Conservation (phyloP, 306 rosid genomes). For the Pterocarpus santalinus region DNA sequence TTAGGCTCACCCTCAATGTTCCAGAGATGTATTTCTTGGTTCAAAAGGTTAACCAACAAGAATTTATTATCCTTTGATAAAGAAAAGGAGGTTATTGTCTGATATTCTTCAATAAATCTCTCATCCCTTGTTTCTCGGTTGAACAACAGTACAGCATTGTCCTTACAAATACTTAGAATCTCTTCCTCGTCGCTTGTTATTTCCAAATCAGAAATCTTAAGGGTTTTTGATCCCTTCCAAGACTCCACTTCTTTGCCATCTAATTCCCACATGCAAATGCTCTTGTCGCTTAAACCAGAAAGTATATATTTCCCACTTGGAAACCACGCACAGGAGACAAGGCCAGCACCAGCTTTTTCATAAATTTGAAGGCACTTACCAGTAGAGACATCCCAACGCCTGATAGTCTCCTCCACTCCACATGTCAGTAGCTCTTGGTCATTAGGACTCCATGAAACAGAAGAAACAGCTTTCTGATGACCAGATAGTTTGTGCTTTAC, state of each 20-base stretch:
- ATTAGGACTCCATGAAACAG: slow-evolving; percentile 94
- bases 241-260: slow-evolving; percentile 95
- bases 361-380: slow-evolving; percentile 90
- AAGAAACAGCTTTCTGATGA: slow-evolving; percentile 81
- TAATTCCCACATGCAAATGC: slow-evolving; percentile 94
- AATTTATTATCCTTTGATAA: slow-evolving; percentile 82
- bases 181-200: slow-evolving; percentile 75
- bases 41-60: slow-evolving; percentile 83
- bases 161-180: slow-evolving; percentile 80
- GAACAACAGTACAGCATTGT: slow-evolving; percentile 67
- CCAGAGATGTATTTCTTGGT: slow-evolving; percentile 99
- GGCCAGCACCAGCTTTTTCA: slow-evolving; percentile 76
- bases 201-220: slow-evolving; percentile 91
- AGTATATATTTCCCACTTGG: slow-evolving; percentile 86
- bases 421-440: slow-evolving; percentile 90
- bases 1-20: slow-evolving; percentile 74
- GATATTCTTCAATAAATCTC: slow-evolving; percentile 80
- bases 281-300: slow-evolving; percentile 87
- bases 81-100: slow-evolving; percentile 82
- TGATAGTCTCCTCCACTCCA: slow-evolving; percentile 89
- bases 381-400: slow-evolving; percentile 92
- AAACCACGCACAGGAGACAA: slow-evolving; percentile 92
- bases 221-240: slow-evolving; percentile 89
- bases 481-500: slow-evolving; percentile 84
- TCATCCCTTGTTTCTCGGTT: slow-evolving; percentile 85